phyloP scores from a whole-genome alignment of 768 basidiomycete genomes.

The Grammothele lineata region DNA sequence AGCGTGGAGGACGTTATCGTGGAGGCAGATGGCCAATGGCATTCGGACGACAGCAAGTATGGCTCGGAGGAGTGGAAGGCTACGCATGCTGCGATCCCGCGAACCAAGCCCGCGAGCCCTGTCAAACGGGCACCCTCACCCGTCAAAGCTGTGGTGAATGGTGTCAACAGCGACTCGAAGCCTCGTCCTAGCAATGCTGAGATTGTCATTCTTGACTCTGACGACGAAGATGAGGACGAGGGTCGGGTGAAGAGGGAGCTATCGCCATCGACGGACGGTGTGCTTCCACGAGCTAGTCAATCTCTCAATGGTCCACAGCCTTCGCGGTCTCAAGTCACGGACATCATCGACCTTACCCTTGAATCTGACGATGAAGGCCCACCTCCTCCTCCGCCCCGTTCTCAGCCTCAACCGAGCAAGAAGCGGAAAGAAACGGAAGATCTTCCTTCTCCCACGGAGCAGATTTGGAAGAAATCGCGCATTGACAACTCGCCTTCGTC shows the following conservation, averaged over 20 bases:
- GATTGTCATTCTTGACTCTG: slow-evolving; percentile 67
- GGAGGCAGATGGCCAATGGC: slow-evolving; percentile 95
- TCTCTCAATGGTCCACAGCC: slow-evolving; percentile 12
- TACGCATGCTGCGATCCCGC: slow-evolving; percentile 32
- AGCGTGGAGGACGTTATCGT: slow-evolving; percentile 88
- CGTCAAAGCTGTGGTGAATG: slow-evolving; percentile 16
- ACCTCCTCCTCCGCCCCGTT: slow-evolving; percentile 8
- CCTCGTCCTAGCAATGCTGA: slow-evolving; percentile 47
- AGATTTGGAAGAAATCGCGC: slow-evolving; percentile 70
- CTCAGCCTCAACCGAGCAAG: slow-evolving; percentile 27
- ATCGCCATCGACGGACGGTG: slow-evolving; percentile 51
- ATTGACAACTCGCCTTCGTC: slow-evolving; percentile 23
- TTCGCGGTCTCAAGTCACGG: slow-evolving; percentile 32
- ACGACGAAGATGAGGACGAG: slow-evolving; percentile 66
- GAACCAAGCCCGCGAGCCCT: slow-evolving; percentile 11
- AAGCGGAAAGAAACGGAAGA: slow-evolving; percentile 64
- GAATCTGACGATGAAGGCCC: slow-evolving; percentile 71
- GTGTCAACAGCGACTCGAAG: slow-evolving; percentile 35
- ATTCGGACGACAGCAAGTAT: slow-evolving; percentile 82
- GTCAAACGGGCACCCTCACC: slow-evolving; percentile 19
- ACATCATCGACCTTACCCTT: slow-evolving; percentile 82
- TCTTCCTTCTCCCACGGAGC: slow-evolving; percentile 52
- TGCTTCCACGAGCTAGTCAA: slow-evolving; percentile 5
- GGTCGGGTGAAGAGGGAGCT: slow-evolving; percentile 72
- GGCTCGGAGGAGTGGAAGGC: slow-evolving; percentile 72